Base-by-base conservation (phyloP, 495 filamentous ascomycete species). In the Tetracladium marchalianum region DNA sequence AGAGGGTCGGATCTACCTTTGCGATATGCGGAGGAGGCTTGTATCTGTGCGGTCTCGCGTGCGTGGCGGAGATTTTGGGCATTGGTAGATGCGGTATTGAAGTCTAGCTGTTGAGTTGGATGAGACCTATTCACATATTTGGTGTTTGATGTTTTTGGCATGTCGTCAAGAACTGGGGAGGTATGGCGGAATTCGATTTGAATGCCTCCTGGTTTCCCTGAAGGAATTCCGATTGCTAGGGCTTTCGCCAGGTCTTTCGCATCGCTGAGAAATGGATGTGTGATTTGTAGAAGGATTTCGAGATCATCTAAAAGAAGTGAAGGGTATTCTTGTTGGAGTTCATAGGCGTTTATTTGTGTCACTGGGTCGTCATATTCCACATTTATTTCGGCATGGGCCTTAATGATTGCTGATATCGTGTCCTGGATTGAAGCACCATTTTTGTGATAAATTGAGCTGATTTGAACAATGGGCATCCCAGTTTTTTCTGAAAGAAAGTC, bases 1-100 rank as follows among this genome's bases (percentile, higher is more conserved):
- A 84, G 61, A 2, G 57, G 78, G 46, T 82, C 72, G 0, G 84
- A 87, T 52, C 70, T 78, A 12, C 75, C 76, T 47, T 71, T 76
- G 31, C 78, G 77, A 52, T 80, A 76, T 4, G 81, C 75, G 38
- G 69, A 66, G 7, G 67, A 64, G 2, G 84, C 84, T 66, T 85
- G 73, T 4, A 60, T 54, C 47, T 80, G 75, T 1, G 81, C 80
- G 11, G 54, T 52, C 32, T 66, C 52, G 16, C 64, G 54, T 12
- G 53, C 52, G 1, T 34, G 18, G 24, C 31, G 36, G 40, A 57
- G 55, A 12, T 38, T 27, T 11, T 44, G 12, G 15, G 55, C 43
- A 1, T 55, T 5, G 16, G 44, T 31, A 10, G 47, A 9, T 11
- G 54, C 34, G 10, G 56, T 46, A 19, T 51, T 43, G 17, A 39